These are phyloP conservation scores for Kwoniella heveanensis DNA, from an alignment of 768 basidiomycete genomes.

Conservation along the genomic window DNA sequence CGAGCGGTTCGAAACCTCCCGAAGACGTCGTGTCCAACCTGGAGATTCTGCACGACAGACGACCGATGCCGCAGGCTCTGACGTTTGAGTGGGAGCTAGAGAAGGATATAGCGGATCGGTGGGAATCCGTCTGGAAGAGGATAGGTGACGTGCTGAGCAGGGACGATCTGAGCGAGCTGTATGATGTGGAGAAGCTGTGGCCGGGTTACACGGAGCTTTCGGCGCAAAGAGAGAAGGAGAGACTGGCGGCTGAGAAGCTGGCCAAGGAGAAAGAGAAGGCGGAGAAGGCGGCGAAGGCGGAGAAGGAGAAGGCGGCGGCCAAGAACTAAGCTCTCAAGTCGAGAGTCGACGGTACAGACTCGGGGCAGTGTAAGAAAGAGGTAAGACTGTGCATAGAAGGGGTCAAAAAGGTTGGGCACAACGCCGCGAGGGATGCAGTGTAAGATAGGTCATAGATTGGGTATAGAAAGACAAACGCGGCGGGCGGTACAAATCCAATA, in stretches of 20 bases:
- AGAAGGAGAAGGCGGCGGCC: neutral
- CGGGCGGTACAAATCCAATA: too few species aligned
- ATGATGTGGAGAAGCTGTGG: constrained; percentile 1
- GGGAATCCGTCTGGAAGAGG: neutral
- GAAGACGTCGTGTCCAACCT: neutral
- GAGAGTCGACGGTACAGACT: too few species aligned
- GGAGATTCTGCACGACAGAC: constrained; percentile 4
- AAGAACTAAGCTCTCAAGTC: neutral
- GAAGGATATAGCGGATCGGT: neutral
- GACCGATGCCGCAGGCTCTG: neutral
- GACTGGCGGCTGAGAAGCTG: neutral
- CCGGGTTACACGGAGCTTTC: neutral
- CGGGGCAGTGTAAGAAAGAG: too few species aligned
- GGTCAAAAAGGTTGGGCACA: too few species aligned
- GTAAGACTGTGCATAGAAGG: too few species aligned
- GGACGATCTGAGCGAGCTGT: neutral
- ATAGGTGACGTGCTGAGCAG: neutral
- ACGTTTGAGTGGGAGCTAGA: neutral
- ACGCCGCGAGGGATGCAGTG: too few species aligned
- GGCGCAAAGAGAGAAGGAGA: neutral
- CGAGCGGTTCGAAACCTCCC: neutral
- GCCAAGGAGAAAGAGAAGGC: neutral
- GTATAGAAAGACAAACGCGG: too few species aligned
- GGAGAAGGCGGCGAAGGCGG: neutral
- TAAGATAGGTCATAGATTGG: too few species aligned